Base-by-base conservation (phyloP, 1,284 basidiomycete genomes). In the Ceratobasidium sp. region DNA sequence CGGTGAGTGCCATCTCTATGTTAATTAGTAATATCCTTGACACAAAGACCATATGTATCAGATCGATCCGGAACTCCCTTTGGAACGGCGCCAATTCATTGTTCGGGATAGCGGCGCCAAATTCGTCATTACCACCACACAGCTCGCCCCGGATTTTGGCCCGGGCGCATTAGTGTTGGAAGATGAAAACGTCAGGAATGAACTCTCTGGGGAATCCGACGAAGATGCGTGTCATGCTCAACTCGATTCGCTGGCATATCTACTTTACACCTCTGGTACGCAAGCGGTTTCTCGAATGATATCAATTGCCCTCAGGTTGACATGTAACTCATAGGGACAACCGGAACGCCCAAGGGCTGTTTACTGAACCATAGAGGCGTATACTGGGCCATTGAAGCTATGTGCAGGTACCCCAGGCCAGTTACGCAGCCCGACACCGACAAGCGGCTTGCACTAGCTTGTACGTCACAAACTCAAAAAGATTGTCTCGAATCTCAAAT, bases 291-390 rank as follows among this genome's bases (percentile, higher is more conserved):
- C 32, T 41, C 10, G 18, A 4, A 45, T n/a, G n/a, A n/a, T n/a
- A 10, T 30, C 32, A 14, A 36, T 26, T 14, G 48, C 23, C 10
- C 10, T 28, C 59, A 14, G 28, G 1, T 39, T 46, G 21, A 62
- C 46, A 4, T n/a, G 18, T 28, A 36, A 18, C 55, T 50, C 45
- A n/a, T 43, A 85, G 85, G 85, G 5, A 87, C 85, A 1, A 87
- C 85, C 1, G 86, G 86, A 39, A 85, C 81, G 50, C 86, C 86
- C 0, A 87, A 87, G 75, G 86, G 86, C n/a, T 87, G 86, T 76
- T 77, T 87, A n/a, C 76, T 85, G 39, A 85, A 83, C 14, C 83
- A 86, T 73, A 72, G 77, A 12, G 84, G 85, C 10, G 78, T 86
- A 16, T 76, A 79, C 18, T 82, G 84, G 76, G 85, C 84, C 1